Base-by-base conservation (phyloP, 257 asterid genomes). In the Petrea volubilis region DNA sequence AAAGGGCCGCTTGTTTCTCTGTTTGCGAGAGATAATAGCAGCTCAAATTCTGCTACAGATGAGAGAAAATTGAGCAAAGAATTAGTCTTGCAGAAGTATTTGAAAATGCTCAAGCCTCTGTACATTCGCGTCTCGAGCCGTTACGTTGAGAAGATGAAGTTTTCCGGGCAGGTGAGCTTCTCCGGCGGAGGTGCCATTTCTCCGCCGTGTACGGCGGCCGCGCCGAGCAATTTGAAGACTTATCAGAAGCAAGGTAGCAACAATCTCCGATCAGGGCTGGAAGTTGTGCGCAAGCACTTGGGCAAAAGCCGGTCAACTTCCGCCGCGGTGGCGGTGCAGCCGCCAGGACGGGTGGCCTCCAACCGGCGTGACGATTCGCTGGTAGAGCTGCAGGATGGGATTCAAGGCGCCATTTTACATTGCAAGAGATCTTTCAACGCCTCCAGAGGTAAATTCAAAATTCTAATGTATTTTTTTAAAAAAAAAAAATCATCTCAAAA, bases 361-460 rank as follows among this genome's bases (percentile, higher is more conserved):
- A 64, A 56, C 60, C 82, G 91, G 38, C 86, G 85, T 7, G 96
- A 86, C 60, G 91, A 84, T 73, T 83, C 91, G 53, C 59, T 86
- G 79, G 52, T 79, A 75, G 82, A 80, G 87, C 77, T 77, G 70
- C 84, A 88, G 62, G 90, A 90, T 60, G 97, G 91, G 63, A 86
- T 90, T 68, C 87, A 83, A 68, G 82, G 94, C 56, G 96, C 96
- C 52, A 90, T 90, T 75, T 40, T 83, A 68, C 88, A 90, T 61
- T 90, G 96, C 91, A 90, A 88, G 82, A 83, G 76, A 68, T 88
- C 96, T 0, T 88, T 88, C 82, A 77, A 88, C 68, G 76, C 88
- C 44, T 56, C 84, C 10, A 67, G 83, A 72, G 89, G 87, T 81
- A 65, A 58, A 17, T 8, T 2, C 3, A 34, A 21, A 40, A 7